Conservation (phyloP, 2,329 filamentous ascomycete genomes). For the Colletotrichum somersetense region DNA sequence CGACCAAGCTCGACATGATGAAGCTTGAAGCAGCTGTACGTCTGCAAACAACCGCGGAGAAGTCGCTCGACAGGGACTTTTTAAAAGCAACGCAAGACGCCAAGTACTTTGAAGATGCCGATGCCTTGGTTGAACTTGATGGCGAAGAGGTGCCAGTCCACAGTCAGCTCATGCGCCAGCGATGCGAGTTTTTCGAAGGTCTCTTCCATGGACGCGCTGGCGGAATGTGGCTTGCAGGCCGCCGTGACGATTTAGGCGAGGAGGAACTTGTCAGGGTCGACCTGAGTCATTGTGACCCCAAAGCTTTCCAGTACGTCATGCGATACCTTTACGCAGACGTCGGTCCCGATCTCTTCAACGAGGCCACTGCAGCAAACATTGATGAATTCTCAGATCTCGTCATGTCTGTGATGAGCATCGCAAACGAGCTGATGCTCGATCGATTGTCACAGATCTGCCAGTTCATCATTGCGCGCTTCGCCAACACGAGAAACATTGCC, state of each 20-base stretch:
- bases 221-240: constrained; percentile 84
- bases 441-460: constrained; percentile 92
- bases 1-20: constrained; percentile 76
- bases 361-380: constrained; percentile 76
- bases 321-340: constrained; percentile 86
- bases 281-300: constrained; percentile 80
- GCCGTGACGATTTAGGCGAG: constrained; percentile 62
- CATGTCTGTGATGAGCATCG: constrained; percentile 88
- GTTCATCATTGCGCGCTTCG: constrained; percentile 82
- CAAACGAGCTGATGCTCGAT: constrained; percentile 96
- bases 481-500: constrained; percentile 88
- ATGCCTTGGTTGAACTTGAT: constrained; percentile 83
- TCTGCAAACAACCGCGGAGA: constrained; percentile 75
- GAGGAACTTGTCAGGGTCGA: constrained; percentile 75
- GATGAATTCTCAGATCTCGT: constrained; percentile 92
- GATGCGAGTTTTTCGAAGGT: constrained; percentile 93
- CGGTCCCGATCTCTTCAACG: constrained; percentile 84
- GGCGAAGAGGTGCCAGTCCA: constrained; percentile 81
- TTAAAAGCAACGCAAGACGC: constrained; percentile 75
- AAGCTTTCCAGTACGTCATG: constrained; percentile 83
- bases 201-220: constrained; percentile 89
- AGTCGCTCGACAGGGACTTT: constrained; percentile 77
- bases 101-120: constrained; percentile 81
- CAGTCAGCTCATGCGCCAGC: constrained; percentile 81
- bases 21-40: constrained; percentile 83